Percentiles rank a stretch among this genome's conserved stretches.
phyloP scores from a whole-genome alignment of 2,329 filamentous ascomycete genomes.

The Dactylonectria macrodidyma region DNA sequence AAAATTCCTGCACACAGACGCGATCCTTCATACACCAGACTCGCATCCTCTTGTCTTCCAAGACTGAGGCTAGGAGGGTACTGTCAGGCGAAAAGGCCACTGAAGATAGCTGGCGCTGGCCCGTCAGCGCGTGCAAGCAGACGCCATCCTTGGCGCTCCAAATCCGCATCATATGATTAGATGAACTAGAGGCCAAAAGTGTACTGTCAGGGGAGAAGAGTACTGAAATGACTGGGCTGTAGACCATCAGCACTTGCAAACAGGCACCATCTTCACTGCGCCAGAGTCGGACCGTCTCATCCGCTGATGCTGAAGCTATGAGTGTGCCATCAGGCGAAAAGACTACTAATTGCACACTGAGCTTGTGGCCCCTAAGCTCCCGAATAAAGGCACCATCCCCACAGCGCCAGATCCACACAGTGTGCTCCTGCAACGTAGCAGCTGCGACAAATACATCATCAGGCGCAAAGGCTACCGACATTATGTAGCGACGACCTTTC shows the following conservation, averaged over 20 bases:
- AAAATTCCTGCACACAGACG: neutral
- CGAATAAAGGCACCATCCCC: no score
- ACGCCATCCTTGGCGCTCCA: no score
- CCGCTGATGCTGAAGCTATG: neutral
- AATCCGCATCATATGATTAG: neutral
- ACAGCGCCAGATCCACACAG: neutral
- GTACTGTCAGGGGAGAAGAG: slow-evolving; percentile 5
- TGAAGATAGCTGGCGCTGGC: neutral
- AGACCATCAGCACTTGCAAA: slow-evolving; percentile 1
- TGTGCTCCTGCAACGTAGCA: neutral
- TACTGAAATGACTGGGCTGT: neutral
- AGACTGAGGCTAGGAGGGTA: no score
- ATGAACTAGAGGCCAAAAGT: neutral
- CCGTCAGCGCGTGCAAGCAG: no score
- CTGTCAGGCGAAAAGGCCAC: neutral
- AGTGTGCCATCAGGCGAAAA: slow-evolving; percentile 2
- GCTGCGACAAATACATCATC: neutral
- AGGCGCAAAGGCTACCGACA: slow-evolving; percentile 1
- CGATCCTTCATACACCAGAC: neutral
- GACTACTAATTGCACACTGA: neutral
- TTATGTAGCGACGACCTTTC: neutral
- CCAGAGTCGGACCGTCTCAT: neutral
- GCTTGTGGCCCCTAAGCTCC: neutral
- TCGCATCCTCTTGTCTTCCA: no score
- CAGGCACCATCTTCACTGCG: neutral